Evolutionary conservation across 495 filamentous ascomycete genomes (phyloP).

Genomic region (Letharia lupina): DNA sequence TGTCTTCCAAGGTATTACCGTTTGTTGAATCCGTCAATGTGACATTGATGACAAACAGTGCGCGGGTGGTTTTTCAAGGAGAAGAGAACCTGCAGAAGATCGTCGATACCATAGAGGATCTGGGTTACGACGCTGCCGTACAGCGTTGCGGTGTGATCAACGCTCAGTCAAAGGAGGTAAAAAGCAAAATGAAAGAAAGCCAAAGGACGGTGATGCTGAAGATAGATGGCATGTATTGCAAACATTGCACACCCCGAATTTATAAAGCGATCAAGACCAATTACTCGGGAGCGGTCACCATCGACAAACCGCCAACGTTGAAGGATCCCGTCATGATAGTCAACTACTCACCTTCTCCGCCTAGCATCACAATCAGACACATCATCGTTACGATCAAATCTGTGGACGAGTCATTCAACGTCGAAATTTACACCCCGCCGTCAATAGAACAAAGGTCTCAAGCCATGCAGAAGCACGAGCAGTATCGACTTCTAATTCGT

Average conservation of each 20-base stretch:
- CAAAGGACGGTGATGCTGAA: conserved; percentile 54
- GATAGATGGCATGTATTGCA: conserved; percentile 82
- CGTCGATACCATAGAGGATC: conserved; percentile 63
- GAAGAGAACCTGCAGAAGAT: conserved; percentile 49
- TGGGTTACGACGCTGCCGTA: conserved; percentile 67
- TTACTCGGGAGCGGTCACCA: conserved; percentile 38
- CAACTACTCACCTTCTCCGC: conserved; percentile 58
- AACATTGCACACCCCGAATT: conserved; percentile 66
- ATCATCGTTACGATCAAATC: conserved; percentile 61
- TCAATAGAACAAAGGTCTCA: conserved; percentile 79
- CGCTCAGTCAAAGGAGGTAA: conserved; percentile 1
- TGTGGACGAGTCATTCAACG: conserved; percentile 54
- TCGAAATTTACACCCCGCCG: conserved; percentile 68
- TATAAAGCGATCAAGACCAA: conserved; percentile 40
- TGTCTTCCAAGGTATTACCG: conserved; percentile 35
- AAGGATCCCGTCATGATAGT: conserved; percentile 60
- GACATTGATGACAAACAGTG: conserved; percentile 52
- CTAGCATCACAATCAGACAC: conserved; percentile 64
- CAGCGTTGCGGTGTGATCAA: conserved; percentile 29
- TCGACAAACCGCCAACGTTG: conserved; percentile 44
- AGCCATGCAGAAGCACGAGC: conserved; percentile 57
- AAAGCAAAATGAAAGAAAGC: conserved; percentile 18
- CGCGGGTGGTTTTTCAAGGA: conserved; percentile 45
- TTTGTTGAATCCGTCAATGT: conserved; percentile 49
- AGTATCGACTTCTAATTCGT: conserved; percentile 51